phyloP scores from a whole-genome alignment of 2,329 filamentous ascomycete species.

The Albifimbria verrucaria region DNA sequence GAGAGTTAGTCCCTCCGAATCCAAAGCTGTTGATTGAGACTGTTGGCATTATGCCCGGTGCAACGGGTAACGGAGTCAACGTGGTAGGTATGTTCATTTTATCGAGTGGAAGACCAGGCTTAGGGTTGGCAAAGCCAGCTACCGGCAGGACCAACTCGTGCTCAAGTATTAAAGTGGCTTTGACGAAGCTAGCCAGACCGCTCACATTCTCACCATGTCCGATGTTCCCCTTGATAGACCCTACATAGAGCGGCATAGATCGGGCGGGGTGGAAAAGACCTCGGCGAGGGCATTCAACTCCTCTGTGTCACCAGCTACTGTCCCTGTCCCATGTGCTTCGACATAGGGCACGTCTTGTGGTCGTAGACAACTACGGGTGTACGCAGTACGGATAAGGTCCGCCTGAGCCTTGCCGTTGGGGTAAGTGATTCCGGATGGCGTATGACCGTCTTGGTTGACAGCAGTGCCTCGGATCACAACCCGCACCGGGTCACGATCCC shows the following conservation, averaged over 20 bases:
- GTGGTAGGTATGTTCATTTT: background rate
- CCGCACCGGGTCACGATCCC: constrained; percentile 51
- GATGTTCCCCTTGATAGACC: background rate
- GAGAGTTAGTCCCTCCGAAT: constrained; percentile 43
- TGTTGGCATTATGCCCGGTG: constrained; percentile 44
- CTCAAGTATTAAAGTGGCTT: background rate
- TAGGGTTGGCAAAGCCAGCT: background rate
- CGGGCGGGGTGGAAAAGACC: background rate
- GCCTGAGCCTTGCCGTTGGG: constrained; percentile 49
- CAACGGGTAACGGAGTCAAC: constrained; percentile 26
- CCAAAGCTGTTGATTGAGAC: constrained; percentile 43
- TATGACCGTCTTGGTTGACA: constrained; percentile 56
- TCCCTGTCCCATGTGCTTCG: constrained; percentile 57
- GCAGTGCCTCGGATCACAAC: constrained; percentile 48
- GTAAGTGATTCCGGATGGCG: constrained; percentile 57
- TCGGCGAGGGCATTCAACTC: constrained; percentile 28
- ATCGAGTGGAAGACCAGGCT: background rate
- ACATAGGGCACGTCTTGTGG: constrained; percentile 28
- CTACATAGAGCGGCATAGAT: background rate
- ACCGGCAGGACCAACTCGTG: background rate
- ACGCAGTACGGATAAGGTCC: constrained; percentile 33
- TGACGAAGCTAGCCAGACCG: background rate
- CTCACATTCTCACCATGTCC: background rate
- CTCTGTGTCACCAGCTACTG: constrained; percentile 51
- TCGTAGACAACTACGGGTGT: constrained; percentile 23